These are phyloP conservation scores for Fusarium sp. DNA, from an alignment of 2,329 filamentous ascomycete species.

Conservation along the genomic window DNA sequence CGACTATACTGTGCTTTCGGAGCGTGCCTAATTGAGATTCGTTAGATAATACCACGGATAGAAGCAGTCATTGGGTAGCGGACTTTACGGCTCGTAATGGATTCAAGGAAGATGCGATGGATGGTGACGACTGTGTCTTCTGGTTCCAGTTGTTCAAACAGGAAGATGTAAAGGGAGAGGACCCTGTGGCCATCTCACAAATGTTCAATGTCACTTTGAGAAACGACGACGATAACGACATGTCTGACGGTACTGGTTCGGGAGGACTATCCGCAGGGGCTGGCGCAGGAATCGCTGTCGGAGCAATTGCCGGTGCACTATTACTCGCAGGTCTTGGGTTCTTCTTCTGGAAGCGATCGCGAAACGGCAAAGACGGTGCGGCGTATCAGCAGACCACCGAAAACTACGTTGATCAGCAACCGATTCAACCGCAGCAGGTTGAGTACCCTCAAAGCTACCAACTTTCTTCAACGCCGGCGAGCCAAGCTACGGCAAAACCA, in stretches of 20 bases:
- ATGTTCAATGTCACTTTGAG: slow-evolving; percentile 8
- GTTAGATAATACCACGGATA: slow-evolving; percentile 16
- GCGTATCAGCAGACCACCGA: not conserved
- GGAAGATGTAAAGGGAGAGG: not conserved
- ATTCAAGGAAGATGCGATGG: not conserved
- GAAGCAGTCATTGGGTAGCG: slow-evolving; percentile 6
- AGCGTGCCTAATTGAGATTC: not conserved
- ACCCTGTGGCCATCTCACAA: slow-evolving; percentile 1
- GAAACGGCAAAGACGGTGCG: not conserved
- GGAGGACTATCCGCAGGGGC: not conserved
- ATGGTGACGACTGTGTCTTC: not conserved
- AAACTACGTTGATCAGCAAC: not conserved
- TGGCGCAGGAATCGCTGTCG: slow-evolving; percentile 12
- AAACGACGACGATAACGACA: not conserved
- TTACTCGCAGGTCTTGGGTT: slow-evolving; percentile 4
- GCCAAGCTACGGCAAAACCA: not conserved
- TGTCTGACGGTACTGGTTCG: not conserved
- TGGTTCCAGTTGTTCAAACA: slow-evolving; percentile 7
- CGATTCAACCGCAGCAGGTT: not conserved
- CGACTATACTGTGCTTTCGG: not conserved
- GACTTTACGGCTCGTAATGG: not conserved
- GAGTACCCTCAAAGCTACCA: not conserved
- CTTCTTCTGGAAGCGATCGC: slow-evolving; percentile 9
- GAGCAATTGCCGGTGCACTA: not conserved
- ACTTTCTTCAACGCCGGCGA: not conserved